These are phyloP conservation scores for Acer negundo DNA, from an alignment of 345 rosid species.

Conservation along the genomic window DNA sequence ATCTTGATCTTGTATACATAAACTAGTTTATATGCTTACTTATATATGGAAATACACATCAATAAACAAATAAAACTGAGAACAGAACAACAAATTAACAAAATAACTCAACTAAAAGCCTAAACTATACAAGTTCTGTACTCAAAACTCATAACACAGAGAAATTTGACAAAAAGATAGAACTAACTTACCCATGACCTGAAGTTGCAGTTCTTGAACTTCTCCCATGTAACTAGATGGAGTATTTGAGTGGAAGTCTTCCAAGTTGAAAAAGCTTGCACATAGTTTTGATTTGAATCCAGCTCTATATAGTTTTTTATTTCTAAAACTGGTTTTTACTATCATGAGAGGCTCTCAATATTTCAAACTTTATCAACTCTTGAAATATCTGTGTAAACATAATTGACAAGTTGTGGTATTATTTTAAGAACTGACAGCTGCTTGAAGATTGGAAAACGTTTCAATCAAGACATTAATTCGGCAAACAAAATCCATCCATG, in stretches of 20 bases:
- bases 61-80: too few relatives aligned
- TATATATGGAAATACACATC: background rate
- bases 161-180: background rate
- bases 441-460: background rate
- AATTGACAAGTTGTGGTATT: background rate
- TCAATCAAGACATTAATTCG: background rate
- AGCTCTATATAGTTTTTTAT: background rate
- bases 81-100: background rate
- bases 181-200: constrained; percentile 19
- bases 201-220: constrained; percentile 28
- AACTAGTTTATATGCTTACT: background rate
- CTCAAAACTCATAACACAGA: constrained; percentile 1
- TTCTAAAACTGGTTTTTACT: too few relatives aligned
- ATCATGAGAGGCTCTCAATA: too few relatives aligned
- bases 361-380: too few relatives aligned
- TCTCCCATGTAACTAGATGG: constrained; percentile 26
- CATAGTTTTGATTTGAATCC: background rate
- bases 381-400: background rate
- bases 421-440: background rate
- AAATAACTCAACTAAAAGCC: background rate
- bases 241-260: background rate
- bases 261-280: background rate
- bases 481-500: background rate
- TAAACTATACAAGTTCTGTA: background rate
- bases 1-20: background rate